These are phyloP conservation scores for Podaxis rugospora DNA, from an alignment of 768 basidiomycete genomes.

Conservation along the genomic window DNA sequence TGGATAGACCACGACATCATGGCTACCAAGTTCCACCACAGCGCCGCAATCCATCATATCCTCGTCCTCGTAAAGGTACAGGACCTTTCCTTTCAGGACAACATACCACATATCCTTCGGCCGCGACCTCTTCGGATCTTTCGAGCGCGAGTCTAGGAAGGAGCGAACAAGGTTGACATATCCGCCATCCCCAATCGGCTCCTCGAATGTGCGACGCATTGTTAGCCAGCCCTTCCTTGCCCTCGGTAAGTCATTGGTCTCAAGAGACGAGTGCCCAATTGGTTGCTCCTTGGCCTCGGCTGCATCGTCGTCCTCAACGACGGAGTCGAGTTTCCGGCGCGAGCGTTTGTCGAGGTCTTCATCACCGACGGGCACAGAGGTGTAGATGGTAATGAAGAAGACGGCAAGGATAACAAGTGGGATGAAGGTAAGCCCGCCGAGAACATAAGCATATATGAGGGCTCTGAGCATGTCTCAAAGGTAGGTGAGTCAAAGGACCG, in stretches of 20 bases:
- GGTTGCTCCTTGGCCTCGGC: slow-evolving; percentile 20
- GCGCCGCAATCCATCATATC: slow-evolving; percentile 86
- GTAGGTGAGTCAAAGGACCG: slow-evolving; percentile 7
- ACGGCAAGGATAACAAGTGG: slow-evolving; percentile 63
- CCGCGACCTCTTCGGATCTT: slow-evolving; percentile 76
- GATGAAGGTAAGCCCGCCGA: slow-evolving; percentile 88
- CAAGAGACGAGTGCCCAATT: slow-evolving; percentile 21
- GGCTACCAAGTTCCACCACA: slow-evolving; percentile 79
- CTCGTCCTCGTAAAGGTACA: slow-evolving; percentile 95
- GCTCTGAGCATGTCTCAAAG: slow-evolving; percentile 58
- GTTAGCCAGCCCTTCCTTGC: slow-evolving; percentile 81
- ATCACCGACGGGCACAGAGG: slow-evolving; percentile 76
- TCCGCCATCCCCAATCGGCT: slow-evolving; percentile 53
- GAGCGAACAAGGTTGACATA: slow-evolving; percentile 80
- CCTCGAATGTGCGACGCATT: slow-evolving; percentile 75
- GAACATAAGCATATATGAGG: slow-evolving; percentile 77
- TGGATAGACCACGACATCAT: slow-evolving; percentile 73
- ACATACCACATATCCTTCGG: slow-evolving; percentile 94
- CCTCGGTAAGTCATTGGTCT: slow-evolving; percentile 54
- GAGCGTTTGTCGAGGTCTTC: slow-evolving; percentile 38
- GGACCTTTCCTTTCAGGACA: slow-evolving; percentile 84
- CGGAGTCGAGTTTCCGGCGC: slow-evolving; percentile 26
- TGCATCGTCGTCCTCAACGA: slow-evolving; percentile 24
- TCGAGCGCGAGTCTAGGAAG: slow-evolving; percentile 76
- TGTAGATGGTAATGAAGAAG: slow-evolving; percentile 68